Evolutionary conservation across 1,284 basidiomycete genomes (phyloP).

Genomic region (Ustilago vetiveriae): DNA sequence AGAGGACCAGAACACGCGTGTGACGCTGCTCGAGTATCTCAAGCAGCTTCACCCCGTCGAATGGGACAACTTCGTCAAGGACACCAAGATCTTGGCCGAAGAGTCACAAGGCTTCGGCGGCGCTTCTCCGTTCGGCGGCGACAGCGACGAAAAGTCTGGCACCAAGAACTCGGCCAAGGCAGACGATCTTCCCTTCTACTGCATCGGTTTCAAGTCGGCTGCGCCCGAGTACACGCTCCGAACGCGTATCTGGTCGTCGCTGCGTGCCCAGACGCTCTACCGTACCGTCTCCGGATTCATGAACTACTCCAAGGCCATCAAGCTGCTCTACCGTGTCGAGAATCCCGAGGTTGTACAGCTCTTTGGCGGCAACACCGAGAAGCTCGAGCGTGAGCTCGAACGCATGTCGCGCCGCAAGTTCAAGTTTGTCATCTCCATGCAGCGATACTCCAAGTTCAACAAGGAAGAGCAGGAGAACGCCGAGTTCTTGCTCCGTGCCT

Average conservation of each 20-base stretch:
- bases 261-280: conserved; percentile 97
- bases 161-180: conserved; percentile 68
- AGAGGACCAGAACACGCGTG: conserved; percentile 67
- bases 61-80: conserved; percentile 99
- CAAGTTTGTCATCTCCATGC: conserved; percentile 99
- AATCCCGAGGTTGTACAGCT: conserved; percentile 98
- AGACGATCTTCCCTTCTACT: conserved; percentile 97
- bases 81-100: conserved; percentile 98
- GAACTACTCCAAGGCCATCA: conserved; percentile 99
- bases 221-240: conserved; percentile 98
- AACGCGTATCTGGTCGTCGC: conserved; percentile 97
- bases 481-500: conserved; percentile 96
- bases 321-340: conserved; percentile 98
- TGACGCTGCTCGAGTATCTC: conserved; percentile 72
- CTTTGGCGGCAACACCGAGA: conserved; percentile 97
- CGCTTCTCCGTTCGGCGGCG: conserved; percentile 77
- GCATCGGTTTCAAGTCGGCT: conserved; percentile 98
- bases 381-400: conserved; percentile 94
- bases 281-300: conserved; percentile 99
- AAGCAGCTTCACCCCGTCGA: conserved; percentile 98
- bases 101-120: conserved; percentile 89
- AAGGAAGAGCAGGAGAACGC: conserved; percentile 99
- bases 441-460: conserved; percentile 99
- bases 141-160: conserved; percentile 64
- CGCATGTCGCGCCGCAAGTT: conserved; percentile 98